Evolutionary conservation across 345 rosid genomes (phyloP).

Genomic region (Microcos paniculata): DNA sequence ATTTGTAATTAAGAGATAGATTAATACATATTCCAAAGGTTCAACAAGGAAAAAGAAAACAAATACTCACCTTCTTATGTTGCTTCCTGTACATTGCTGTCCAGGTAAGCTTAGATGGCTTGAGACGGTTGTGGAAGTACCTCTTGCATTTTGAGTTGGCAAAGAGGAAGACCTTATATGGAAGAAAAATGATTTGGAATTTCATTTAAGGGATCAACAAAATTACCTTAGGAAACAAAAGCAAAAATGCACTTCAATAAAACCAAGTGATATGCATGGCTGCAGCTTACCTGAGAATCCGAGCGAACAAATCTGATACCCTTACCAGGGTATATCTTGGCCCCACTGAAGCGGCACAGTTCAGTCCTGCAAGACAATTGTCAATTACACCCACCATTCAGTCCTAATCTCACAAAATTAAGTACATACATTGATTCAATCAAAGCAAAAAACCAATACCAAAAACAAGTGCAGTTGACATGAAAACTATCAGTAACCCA

Average conservation of each 20-base stretch:
- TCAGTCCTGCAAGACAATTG: conserved; percentile 49
- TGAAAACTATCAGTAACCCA: not conserved
- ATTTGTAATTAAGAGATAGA: not conserved
- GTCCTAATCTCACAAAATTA: not conserved
- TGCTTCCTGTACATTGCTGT: conserved; percentile 75
- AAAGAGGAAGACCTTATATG: conserved; percentile 77
- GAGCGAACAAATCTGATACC: conserved; percentile 70
- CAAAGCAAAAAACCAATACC: not conserved
- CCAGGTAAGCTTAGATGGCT: conserved; percentile 93
- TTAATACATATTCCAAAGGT: not conserved
- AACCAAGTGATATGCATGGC: too few species aligned
- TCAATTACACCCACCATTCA: not conserved
- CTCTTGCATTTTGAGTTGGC: conserved; percentile 87
- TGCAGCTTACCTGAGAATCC: conserved; percentile 59
- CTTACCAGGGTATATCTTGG: conserved; percentile 74
- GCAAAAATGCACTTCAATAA: not conserved
- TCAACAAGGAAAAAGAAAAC: not conserved
- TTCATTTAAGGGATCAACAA: not conserved
- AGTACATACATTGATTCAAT: not conserved
- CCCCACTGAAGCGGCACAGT: conserved; percentile 75
- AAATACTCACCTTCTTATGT: conserved; percentile 54
- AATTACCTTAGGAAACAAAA: not conserved
- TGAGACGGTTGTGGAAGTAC: conserved; percentile 88
- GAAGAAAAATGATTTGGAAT: not conserved
- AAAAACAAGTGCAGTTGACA: not conserved